A percentile compares a stretch with the other conserved stretches of the same genome.
Evolutionary conservation across 352 stramenopile species (phyloP).

Genomic region (Globisporangium camurandrum): DNA sequence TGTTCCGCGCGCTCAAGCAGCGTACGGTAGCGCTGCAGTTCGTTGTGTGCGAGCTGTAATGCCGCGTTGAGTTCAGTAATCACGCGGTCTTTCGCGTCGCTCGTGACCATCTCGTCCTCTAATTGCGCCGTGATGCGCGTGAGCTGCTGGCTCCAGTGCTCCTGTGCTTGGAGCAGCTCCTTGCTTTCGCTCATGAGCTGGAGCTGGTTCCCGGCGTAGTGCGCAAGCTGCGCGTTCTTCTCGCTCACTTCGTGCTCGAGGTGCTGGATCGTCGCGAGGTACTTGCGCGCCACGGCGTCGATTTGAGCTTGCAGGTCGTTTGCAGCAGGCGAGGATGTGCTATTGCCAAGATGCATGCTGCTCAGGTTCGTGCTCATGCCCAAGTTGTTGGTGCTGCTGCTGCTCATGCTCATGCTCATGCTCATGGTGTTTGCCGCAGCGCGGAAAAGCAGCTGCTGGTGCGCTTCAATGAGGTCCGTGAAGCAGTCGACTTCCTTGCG

Average conservation of each 20-base stretch:
- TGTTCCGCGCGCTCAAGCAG: slow-evolving; percentile 47
- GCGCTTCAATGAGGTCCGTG: not conserved
- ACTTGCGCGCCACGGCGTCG: slow-evolving; percentile 28
- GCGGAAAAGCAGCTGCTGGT: not conserved
- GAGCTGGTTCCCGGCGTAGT: slow-evolving; percentile 48
- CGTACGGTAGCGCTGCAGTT: slow-evolving; percentile 45
- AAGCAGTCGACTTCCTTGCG: not conserved
- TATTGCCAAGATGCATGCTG: slow-evolving; percentile 9
- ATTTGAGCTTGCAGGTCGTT: slow-evolving; percentile 14
- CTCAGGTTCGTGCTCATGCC: slow-evolving; percentile 11
- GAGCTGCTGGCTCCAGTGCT: slow-evolving; percentile 51
- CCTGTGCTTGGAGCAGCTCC: slow-evolving; percentile 51
- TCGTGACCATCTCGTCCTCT: slow-evolving; percentile 51
- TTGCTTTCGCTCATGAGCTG: slow-evolving; percentile 69
- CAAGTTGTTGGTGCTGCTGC: slow-evolving; percentile 16
- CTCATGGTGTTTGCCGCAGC: not conserved
- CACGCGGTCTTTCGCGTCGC: slow-evolving; percentile 58
- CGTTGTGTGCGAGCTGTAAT: slow-evolving; percentile 36
- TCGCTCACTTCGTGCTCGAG: slow-evolving; percentile 63
- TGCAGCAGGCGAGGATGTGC: not conserved
- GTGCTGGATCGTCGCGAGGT: slow-evolving; percentile 55
- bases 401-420: not conserved
- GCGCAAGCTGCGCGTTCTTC: slow-evolving; percentile 51
- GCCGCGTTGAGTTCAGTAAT: slow-evolving; percentile 57
- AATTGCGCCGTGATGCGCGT: slow-evolving; percentile 46